Evolutionary conservation across 202 grass and related monocot genomes (phyloP).

Genomic region (Tripidium arundinaceum): DNA sequence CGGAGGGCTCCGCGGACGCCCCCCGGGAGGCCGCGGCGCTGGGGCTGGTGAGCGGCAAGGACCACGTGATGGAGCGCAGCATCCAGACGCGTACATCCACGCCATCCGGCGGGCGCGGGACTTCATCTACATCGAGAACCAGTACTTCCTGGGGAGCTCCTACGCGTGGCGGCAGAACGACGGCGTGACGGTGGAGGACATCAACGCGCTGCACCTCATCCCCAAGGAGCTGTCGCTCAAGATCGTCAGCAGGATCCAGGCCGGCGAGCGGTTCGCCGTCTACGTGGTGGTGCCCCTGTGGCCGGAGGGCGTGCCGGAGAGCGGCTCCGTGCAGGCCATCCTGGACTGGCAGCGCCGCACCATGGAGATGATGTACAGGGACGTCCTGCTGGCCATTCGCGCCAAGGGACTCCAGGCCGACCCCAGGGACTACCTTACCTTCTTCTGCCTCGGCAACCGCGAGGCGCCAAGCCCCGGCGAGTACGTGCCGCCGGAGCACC

Average conservation of each 20-base stretch:
- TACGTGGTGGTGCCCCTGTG: slow-evolving; percentile 89
- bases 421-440: slow-evolving; percentile 72
- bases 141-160: slow-evolving; percentile 89
- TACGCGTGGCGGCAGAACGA: slow-evolving; percentile 48
- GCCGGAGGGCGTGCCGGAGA: slow-evolving; percentile 84
- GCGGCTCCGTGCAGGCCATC: slow-evolving; percentile 85
- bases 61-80: slow-evolving; percentile 73
- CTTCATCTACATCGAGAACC: slow-evolving; percentile 96
- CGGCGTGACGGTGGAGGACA: slow-evolving; percentile 44
- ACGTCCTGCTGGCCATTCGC: slow-evolving; percentile 44
- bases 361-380: slow-evolving; percentile 91
- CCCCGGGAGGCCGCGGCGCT: slow-evolving; percentile 19
- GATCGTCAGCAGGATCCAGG: slow-evolving; percentile 66
- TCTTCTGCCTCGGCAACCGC: slow-evolving; percentile 90
- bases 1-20: no score
- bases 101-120: slow-evolving; percentile 74
- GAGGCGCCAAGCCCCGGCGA: slow-evolving; percentile 37
- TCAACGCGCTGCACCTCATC: slow-evolving; percentile 71
- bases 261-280: slow-evolving; percentile 54
- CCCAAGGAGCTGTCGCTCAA: slow-evolving; percentile 82
- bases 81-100: slow-evolving; percentile 87
- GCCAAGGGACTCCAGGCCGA: slow-evolving; percentile 45
- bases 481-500: slow-evolving; percentile 45
- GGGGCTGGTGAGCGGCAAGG: slow-evolving; percentile 67
- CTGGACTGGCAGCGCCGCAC: slow-evolving; percentile 78